Base-by-base conservation (phyloP, 805 yeast species). In the Starmera quercuum region DNA sequence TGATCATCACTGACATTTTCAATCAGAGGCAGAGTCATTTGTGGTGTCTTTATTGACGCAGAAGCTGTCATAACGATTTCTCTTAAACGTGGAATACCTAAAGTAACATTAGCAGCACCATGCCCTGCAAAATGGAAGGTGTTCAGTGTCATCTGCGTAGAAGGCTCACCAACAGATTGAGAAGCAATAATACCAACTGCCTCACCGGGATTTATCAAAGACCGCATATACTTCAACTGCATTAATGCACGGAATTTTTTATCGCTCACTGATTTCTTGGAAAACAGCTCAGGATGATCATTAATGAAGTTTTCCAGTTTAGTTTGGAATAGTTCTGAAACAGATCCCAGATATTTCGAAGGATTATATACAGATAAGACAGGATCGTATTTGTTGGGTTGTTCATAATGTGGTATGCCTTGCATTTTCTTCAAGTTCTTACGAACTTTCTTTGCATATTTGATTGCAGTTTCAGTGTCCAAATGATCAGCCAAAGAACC, bases 61-160 rank as follows among this genome's bases (percentile, higher is more conserved):
- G 96, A 85, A 15, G 99, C 99, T 10, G 99, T 94, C 99, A 92
- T 92, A 58, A 92, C 87, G 61, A 92, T 92, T 73, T 92, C 99
- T 76, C 99, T 83, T 85, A 92, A 79, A 76, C 99, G 95, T 27
- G 99, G 99, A 56, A 92, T 92, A 83, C 99, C 99, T 52, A 92
- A 72, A 1, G 99, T 92, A 44, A 92, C 99, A 63, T 92, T 92
- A 30, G 98, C 98, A 38, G 98, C 99, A 77, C 99, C 99, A 66
- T 94, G 98, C 59, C 99, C 99, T 50, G 99, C 99, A 55, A 92
- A 92, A 69, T 92, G 95, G 85, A 85, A 85, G 30, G 95, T 85
- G 60, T 85, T 85, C 53, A 85, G 74, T 13, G 99, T 92, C 99
- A 92, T 92, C 68, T 92, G 99, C 4, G 99, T 92, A 5, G 97